Evolutionary conservation across 257 asterid genomes (phyloP).

Genomic region (Petunia axillaris): DNA sequence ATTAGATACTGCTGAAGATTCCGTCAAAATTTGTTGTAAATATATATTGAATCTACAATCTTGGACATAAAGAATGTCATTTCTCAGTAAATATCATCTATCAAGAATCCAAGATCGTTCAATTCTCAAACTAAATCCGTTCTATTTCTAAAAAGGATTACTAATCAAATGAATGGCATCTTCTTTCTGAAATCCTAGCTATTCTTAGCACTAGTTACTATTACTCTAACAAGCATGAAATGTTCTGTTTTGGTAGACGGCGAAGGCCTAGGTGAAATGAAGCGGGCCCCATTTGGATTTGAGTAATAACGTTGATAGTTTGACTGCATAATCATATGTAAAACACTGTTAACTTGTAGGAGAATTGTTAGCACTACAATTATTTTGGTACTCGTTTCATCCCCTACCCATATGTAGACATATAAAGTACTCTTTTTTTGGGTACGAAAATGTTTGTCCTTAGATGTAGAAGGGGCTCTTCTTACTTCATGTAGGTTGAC

Average conservation of each 20-base stretch:
- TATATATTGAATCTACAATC: background rate
- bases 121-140: background rate
- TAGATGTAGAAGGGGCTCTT: background rate
- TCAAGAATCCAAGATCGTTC: background rate
- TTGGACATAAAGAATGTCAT: conserved; percentile 4
- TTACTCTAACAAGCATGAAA: too few species aligned
- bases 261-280: background rate
- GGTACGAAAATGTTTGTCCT: background rate
- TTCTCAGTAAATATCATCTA: conserved; percentile 1
- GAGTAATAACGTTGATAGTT: background rate
- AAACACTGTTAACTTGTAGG: background rate
- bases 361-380: background rate
- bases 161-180: too few species aligned
- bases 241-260: too few species aligned
- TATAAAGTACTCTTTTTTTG: background rate
- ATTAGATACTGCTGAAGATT: background rate
- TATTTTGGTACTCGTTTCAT: background rate
- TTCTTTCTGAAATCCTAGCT: too few species aligned
- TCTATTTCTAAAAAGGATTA: too few species aligned
- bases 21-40: background rate
- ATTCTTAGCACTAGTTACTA: too few species aligned
- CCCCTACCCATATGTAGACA: background rate
- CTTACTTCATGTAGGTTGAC: background rate
- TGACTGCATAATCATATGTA: background rate
- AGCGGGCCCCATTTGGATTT: background rate